phyloP scores from a whole-genome alignment of 305 asterid species.

The Fraxinus latifolia region DNA sequence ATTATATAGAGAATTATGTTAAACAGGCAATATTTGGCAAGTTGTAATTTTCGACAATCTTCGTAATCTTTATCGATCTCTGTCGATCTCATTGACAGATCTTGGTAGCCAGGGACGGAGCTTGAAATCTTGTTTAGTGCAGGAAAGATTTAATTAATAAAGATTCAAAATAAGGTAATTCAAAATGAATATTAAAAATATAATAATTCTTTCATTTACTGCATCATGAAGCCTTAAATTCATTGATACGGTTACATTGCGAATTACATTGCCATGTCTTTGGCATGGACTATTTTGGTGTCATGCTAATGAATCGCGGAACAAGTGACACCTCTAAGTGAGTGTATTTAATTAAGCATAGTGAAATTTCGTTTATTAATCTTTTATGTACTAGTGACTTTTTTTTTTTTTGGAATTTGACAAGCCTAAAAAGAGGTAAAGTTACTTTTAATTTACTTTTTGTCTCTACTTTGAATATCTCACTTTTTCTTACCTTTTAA shows the following conservation, averaged over 20 bases:
- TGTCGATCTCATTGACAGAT: background rate
- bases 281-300: background rate
- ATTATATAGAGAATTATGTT: background rate
- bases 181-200: background rate
- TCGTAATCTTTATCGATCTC: background rate
- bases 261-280: background rate
- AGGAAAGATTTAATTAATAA: background rate
- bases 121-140: background rate
- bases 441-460: background rate
- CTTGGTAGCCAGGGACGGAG: background rate
- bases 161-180: background rate
- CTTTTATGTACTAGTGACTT: background rate
- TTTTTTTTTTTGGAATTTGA: background rate
- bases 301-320: background rate
- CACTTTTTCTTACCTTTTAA: background rate
- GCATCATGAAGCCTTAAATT: background rate
- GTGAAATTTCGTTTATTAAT: background rate
- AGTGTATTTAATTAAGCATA: background rate
- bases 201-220: background rate
- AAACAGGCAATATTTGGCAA: background rate
- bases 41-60: background rate
- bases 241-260: background rate
- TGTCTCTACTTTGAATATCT: background rate
- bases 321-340: background rate
- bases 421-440: background rate